A percentile compares a stretch with the other conserved stretches of the same genome.
phyloP scores from a whole-genome alignment of 2,329 filamentous ascomycete species.

The Seiridium unicorne region DNA sequence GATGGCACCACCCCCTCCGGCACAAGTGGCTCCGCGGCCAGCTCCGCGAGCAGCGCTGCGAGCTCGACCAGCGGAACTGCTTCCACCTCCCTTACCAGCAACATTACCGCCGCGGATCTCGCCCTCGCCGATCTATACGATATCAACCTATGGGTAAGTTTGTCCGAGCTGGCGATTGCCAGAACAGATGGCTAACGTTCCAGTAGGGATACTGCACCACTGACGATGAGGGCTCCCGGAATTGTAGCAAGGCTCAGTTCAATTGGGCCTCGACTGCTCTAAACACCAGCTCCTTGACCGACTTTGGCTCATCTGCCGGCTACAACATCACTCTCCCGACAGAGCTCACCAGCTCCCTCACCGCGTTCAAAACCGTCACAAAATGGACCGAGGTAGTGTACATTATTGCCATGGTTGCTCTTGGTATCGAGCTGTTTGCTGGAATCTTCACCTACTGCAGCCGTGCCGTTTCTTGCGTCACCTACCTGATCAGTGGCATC shows the following conservation, averaged over 20 bases:
- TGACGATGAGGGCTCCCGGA: conserved; percentile 50
- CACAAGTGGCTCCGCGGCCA: background rate
- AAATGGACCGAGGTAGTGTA: conserved; percentile 86
- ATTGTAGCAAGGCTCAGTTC: conserved; percentile 70
- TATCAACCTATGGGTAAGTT: conserved; percentile 66
- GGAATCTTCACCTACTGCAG: conserved; percentile 84
- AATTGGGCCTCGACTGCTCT: conserved; percentile 77
- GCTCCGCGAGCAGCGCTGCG: background rate
- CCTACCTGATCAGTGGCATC: conserved; percentile 71
- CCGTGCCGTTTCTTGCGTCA: conserved; percentile 76
- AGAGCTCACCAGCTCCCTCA: conserved; percentile 64
- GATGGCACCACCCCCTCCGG: background rate
- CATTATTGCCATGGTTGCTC: conserved; percentile 68
- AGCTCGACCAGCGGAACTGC: background rate
- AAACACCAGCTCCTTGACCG: conserved; percentile 62
- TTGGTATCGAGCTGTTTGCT: conserved; percentile 70
- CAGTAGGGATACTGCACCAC: conserved; percentile 71
- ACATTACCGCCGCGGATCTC: conserved; percentile 57
- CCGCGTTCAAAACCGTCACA: conserved; percentile 69
- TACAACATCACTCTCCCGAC: conserved; percentile 65
- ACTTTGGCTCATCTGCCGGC: conserved; percentile 29
- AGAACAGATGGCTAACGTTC: background rate
- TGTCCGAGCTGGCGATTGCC: no score
- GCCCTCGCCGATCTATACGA: conserved; percentile 75
- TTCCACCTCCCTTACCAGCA: conserved; percentile 25